Evolutionary conservation across 495 filamentous ascomycete species (phyloP).

Genomic region (Letharia columbiana): DNA sequence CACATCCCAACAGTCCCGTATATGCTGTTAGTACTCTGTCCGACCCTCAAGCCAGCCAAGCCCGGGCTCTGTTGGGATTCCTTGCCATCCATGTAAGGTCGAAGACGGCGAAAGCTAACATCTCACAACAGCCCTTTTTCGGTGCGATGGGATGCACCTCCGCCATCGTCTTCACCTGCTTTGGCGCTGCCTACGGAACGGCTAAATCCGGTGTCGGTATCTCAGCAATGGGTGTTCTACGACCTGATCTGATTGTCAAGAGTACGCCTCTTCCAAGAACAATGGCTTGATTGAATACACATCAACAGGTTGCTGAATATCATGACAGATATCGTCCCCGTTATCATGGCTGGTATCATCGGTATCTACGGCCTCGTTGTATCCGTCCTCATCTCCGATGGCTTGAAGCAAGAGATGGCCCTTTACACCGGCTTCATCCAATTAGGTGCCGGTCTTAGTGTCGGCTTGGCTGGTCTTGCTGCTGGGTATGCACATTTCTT

Average conservation of each 20-base stretch:
- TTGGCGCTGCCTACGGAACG: slow-evolving; percentile 96
- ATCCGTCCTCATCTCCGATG: slow-evolving; percentile 93
- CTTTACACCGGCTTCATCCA: slow-evolving; percentile 97
- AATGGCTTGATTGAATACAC: background rate
- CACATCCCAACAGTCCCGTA: slow-evolving; percentile 61
- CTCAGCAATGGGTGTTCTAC: slow-evolving; percentile 92
- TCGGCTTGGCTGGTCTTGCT: slow-evolving; percentile 94
- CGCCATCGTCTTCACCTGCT: slow-evolving; percentile 98
- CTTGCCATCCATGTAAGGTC: slow-evolving; percentile 13
- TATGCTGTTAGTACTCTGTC: slow-evolving; percentile 79
- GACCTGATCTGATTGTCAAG: slow-evolving; percentile 98
- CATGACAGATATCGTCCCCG: slow-evolving; percentile 83
- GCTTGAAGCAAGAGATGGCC: slow-evolving; percentile 68
- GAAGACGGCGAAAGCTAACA: slow-evolving; percentile 21
- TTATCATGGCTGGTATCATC: slow-evolving; percentile 99
- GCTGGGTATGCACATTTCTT: slow-evolving; percentile 56
- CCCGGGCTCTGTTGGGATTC: slow-evolving; percentile 4
- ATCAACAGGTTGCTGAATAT: background rate
- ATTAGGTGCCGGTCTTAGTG: slow-evolving; percentile 89
- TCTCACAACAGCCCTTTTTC: slow-evolving; percentile 76
- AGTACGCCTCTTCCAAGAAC: slow-evolving; percentile 52
- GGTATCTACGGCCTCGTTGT: slow-evolving; percentile 99
- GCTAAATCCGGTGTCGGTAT: slow-evolving; percentile 99
- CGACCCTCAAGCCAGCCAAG: slow-evolving; percentile 16
- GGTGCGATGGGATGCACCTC: slow-evolving; percentile 98